These are phyloP conservation scores for Phytophthora pseudosyringae DNA, from an alignment of 352 stramenopile species.

Conservation along the genomic window DNA sequence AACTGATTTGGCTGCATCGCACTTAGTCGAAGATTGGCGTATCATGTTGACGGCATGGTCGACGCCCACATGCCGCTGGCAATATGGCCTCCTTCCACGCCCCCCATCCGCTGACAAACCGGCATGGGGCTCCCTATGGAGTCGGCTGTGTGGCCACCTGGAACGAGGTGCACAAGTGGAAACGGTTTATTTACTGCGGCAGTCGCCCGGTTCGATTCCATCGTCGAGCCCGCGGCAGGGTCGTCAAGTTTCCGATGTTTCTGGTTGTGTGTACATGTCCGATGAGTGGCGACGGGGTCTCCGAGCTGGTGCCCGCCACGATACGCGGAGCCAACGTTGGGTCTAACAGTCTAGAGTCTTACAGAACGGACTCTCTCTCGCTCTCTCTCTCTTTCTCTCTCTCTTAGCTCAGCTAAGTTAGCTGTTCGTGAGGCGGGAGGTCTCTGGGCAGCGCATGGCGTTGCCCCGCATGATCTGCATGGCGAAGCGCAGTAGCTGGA, in stretches of 20 bases:
- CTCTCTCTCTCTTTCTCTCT: neutral
- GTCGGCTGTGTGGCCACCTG: neutral
- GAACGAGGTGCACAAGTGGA: neutral
- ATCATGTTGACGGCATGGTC: too few relatives aligned
- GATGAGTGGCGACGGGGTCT: neutral
- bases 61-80: too few relatives aligned
- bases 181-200: neutral
- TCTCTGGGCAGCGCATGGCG: constrained; percentile 16
- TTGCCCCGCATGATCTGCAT: constrained; percentile 36
- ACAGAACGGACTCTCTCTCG: constrained; percentile 7
- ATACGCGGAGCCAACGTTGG: too few relatives aligned
- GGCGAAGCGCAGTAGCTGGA: constrained; percentile 67
- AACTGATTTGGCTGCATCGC: constrained; percentile 11
- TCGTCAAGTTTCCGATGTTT: neutral
- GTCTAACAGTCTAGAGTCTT: constrained; percentile 7
- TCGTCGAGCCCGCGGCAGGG: constrained; percentile 4
- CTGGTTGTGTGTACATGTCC: neutral
- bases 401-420: neutral
- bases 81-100: neutral
- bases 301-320: too few relatives aligned
- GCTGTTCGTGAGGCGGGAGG: constrained; percentile 32
- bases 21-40: neutral
- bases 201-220: constrained; percentile 11
- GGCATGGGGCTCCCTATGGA: constrained; percentile 6
- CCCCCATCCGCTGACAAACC: neutral